These are phyloP conservation scores for Loxodes magnus DNA, from an alignment of 73 alveolate species.

Conservation along the genomic window DNA sequence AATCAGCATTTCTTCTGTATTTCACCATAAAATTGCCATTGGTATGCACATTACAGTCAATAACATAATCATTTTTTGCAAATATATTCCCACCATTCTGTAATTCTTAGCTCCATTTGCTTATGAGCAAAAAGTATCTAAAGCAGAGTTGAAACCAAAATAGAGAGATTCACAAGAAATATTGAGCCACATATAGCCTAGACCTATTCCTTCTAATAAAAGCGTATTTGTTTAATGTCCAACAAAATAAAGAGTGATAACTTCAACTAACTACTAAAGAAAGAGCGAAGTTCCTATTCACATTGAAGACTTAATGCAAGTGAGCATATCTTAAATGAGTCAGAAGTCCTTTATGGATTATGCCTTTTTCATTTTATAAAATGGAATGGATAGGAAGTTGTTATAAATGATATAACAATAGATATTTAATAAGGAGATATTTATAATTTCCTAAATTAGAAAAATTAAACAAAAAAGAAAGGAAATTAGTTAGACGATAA, in stretches of 20 bases:
- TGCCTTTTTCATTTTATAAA: too few species aligned
- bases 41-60: slow-evolving; percentile 17
- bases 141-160: slow-evolving; percentile 19
- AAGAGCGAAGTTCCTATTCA: too few species aligned
- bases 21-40: background rate
- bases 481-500: too few species aligned
- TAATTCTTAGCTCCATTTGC: slow-evolving; percentile 23
- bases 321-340: too few species aligned
- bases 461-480: too few species aligned
- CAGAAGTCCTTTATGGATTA: too few species aligned
- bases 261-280: background rate
- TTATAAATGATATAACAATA: too few species aligned
- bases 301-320: too few species aligned
- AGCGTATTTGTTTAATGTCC: background rate
- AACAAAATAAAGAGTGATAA: background rate
- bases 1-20: slow-evolving; percentile 9
- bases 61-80: slow-evolving; percentile 14
- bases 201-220: background rate
- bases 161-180: slow-evolving; percentile 8
- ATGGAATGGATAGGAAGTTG: too few species aligned
- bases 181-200: slow-evolving; percentile 4
- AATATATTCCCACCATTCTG: slow-evolving; percentile 9
- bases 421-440: too few species aligned
- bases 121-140: slow-evolving; percentile 16
- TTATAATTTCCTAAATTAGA: too few species aligned